Base-by-base conservation (phyloP, 2,329 filamentous ascomycete species). In the Aquanectria penicillioides region DNA sequence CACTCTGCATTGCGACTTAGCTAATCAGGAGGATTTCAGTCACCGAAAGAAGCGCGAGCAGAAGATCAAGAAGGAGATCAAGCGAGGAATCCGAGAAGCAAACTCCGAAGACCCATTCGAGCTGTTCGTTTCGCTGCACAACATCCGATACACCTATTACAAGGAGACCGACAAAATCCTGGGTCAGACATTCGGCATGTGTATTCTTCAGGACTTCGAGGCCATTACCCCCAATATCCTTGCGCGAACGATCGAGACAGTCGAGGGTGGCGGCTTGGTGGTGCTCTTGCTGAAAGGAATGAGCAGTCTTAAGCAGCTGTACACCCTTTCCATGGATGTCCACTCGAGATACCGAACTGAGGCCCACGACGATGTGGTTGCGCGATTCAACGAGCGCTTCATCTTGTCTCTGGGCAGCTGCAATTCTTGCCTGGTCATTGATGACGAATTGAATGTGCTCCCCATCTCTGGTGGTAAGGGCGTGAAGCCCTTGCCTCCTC, bases 101-200 rank as follows among this genome's bases (percentile, higher is more conserved):
- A 97, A 99, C 76, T 86, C 88, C 52, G 93, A 97, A 74, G 95
- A 99, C 74, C 91, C 95, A 0, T 99, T 99, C 81, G 95, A 99
- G 79, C 86, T 98, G 52, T 99, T 98, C 79, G 90, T 98, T 69
- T 95, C 93, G 57, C 88, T 97, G 56, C 92, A 98, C 80, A 93
- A 97, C 77, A 97, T 99, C 75, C 91, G 95, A 77, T 99, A 99
- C 85, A 93, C 95, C 57, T 99, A 97, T 84, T 99, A 99, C 83
- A 99, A 99, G 80, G 95, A 99, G 81, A 98, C 95, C 23, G 95
- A 99, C 72, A 98, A 97, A 83, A 97, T 99, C 73, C 79, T 98
- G 55, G 95, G 95, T 75, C 97, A 98, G 76, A 99, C 95, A 37
- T 99, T 95, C 74, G 94, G 94, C 74, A 97, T 97, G 92, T 97